A percentile compares a stretch with the other conserved stretches of the same genome.
Conservation (phyloP, 2,329 filamentous ascomycete genomes). For the Neonectria coccinea region DNA sequence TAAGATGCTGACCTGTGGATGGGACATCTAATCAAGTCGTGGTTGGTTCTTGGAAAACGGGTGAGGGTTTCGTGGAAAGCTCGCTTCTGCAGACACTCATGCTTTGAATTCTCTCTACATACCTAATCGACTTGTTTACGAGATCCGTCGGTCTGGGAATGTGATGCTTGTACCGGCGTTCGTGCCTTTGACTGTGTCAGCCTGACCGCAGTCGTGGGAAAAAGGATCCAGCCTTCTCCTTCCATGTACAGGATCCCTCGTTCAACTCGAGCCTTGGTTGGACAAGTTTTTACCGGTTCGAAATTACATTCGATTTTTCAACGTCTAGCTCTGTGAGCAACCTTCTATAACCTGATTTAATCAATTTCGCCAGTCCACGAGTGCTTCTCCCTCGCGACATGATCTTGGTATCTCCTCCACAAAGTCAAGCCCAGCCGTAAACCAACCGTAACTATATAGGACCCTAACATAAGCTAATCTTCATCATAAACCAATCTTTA, state of each 20-base stretch:
- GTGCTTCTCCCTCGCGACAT: neutral
- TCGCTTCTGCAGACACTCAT: neutral
- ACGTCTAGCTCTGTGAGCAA: neutral
- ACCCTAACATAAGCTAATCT: slow-evolving; percentile 3
- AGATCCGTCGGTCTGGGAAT: neutral
- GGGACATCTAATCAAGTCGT: neutral
- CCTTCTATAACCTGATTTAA: neutral
- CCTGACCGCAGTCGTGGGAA: no score
- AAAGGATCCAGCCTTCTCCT: no score
- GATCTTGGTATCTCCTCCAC: neutral
- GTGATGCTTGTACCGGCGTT: no score
- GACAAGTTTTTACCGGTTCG: neutral
- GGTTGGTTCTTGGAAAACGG: neutral
- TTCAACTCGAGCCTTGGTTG: neutral
- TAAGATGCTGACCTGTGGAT: neutral
- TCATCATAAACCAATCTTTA: slow-evolving; percentile 16
- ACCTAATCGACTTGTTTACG: neutral
- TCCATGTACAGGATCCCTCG: no score
- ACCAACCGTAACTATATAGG: neutral
- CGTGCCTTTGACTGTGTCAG: no score
- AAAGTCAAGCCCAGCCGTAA: neutral
- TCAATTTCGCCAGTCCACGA: neutral
- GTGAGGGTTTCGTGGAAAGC: neutral
- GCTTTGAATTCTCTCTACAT: neutral
- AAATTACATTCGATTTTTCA: neutral